Conservation (phyloP, 2,329 filamentous ascomycete species). For the Aspergillus flavus region DNA sequence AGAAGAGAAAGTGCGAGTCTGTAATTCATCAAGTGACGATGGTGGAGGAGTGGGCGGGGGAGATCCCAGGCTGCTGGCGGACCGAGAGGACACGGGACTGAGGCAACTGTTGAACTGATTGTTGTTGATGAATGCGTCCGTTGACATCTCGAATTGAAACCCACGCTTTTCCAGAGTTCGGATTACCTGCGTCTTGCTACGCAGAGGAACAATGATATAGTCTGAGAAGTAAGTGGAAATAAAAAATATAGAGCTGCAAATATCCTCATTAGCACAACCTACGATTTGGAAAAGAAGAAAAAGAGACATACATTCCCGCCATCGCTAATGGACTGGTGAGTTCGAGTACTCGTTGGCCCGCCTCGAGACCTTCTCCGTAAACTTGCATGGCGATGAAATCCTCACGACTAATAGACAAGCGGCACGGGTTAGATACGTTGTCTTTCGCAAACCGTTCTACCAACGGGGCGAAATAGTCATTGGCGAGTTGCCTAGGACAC, state of each 20-base stretch:
- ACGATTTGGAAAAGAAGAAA: background rate
- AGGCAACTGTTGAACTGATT: conserved; percentile 48
- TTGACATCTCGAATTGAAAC: conserved; percentile 76
- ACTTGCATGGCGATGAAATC: conserved; percentile 88
- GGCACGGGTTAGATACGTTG: conserved; percentile 42
- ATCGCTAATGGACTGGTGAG: conserved; percentile 87
- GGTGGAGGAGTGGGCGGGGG: conserved; percentile 73
- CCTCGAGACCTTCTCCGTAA: conserved; percentile 85
- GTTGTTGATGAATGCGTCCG: conserved; percentile 66
- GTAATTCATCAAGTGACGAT: conserved; percentile 75
- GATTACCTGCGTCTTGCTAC: conserved; percentile 73
- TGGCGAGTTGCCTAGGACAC: conserved; percentile 75
- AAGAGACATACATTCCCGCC: conserved; percentile 70
- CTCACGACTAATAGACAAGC: conserved; percentile 76
- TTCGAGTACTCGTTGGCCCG: conserved; percentile 87
- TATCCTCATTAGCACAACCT: conserved; percentile 3
- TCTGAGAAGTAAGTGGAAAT: conserved; percentile 98
- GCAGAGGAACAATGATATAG: conserved; percentile 86
- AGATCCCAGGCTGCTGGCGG: conserved; percentile 28
- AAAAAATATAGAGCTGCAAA: conserved; percentile 81
- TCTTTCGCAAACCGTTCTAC: conserved; percentile 63
- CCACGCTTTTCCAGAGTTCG: conserved; percentile 75
- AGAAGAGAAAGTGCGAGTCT: conserved; percentile 79
- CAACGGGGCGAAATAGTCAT: conserved; percentile 73
- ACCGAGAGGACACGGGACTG: conserved; percentile 35